Conservation (phyloP, 306 rosid species). For the Macrotyloma uniflorum region DNA sequence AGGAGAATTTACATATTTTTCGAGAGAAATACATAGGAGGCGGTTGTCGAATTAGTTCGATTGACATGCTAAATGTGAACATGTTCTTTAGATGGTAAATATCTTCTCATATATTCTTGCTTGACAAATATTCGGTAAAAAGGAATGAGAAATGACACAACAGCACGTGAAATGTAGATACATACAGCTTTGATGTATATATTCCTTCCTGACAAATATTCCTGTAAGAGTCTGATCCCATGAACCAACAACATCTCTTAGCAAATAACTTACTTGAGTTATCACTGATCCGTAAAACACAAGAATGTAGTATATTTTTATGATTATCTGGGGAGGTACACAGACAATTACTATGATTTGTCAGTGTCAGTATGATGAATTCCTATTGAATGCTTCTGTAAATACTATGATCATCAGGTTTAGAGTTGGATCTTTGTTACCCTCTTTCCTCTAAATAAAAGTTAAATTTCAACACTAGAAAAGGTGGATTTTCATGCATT, state of each 20-base stretch:
- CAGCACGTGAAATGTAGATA: not conserved
- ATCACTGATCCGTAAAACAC: not conserved
- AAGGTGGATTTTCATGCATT: not conserved
- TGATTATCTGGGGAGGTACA: not conserved
- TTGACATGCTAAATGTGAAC: not conserved
- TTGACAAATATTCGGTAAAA: not conserved
- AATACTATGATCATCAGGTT: not conserved
- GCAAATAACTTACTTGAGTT: not conserved
- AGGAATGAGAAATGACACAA: not conserved
- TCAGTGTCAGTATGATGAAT: not conserved
- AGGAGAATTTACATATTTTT: not conserved
- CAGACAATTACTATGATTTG: not conserved
- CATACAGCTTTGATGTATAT: not conserved
- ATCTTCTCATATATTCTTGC: not conserved
- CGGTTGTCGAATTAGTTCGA: not conserved
- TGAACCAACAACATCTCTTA: not conserved
- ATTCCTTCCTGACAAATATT: not conserved
- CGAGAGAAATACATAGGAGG: not conserved
- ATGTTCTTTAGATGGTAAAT: not conserved
- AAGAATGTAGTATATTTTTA: not conserved
- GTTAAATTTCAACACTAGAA: not conserved
- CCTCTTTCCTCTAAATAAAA: not conserved
- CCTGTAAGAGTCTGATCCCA: not conserved
- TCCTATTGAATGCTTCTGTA: not conserved
- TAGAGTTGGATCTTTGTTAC: not conserved